Conservation (phyloP, 768 basidiomycete genomes). For the Naganishia onofrii region DNA sequence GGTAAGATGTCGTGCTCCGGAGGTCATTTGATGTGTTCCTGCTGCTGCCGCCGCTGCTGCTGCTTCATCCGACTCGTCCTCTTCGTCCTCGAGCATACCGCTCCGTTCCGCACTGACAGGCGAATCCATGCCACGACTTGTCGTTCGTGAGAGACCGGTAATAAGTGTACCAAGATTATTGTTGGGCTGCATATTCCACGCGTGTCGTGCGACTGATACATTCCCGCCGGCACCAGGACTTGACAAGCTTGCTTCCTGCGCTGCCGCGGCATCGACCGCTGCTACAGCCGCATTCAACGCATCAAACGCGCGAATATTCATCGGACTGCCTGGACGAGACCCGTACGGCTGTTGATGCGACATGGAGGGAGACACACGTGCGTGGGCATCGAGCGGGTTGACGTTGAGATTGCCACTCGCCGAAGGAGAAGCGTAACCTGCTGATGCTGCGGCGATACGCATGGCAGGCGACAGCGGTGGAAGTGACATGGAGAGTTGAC, state of each 20-base stretch:
- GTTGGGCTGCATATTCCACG: conserved; percentile 23
- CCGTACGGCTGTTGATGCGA: conserved; percentile 20
- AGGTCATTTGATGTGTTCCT: too few species aligned
- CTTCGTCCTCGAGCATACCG: conserved; percentile 28
- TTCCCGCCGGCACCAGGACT: neutral
- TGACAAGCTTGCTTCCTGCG: conserved; percentile 14
- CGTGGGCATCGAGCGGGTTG: conserved; percentile 5
- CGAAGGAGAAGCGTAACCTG: neutral
- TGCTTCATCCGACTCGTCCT: conserved; percentile 11
- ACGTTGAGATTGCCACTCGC: conserved; percentile 2
- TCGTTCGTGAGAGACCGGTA: conserved; percentile 8
- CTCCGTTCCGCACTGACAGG: conserved; percentile 32
- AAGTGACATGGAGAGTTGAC: conserved; percentile 10
- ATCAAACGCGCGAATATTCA: conserved; percentile 22
- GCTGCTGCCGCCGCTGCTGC: neutral
- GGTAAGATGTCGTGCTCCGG: neutral
- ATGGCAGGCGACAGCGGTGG: conserved; percentile 25
- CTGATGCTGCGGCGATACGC: neutral
- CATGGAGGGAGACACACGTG: conserved; percentile 6
- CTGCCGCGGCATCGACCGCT: conserved; percentile 11
- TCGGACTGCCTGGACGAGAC: conserved; percentile 17
- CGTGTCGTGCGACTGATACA: neutral
- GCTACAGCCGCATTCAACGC: conserved; percentile 11
- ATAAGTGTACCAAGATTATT: conserved; percentile 7
- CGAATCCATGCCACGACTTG: conserved; percentile 31